Evolutionary conservation across 176 grass and related monocot genomes (phyloP).

Genomic region (Oryza brachyantha): DNA sequence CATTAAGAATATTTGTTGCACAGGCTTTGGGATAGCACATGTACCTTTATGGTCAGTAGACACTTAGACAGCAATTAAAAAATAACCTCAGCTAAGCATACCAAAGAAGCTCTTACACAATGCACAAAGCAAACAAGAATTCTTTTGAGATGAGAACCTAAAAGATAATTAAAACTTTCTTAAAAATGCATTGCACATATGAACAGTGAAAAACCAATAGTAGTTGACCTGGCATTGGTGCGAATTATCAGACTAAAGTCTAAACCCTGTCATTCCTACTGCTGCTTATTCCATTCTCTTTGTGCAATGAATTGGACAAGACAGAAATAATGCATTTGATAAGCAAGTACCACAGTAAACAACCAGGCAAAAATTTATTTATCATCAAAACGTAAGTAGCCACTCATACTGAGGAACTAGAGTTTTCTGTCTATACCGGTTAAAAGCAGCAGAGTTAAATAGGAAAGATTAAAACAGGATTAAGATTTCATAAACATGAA

Average conservation of each 20-base stretch:
- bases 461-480: not conserved
- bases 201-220: conserved; percentile 30
- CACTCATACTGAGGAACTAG: not conserved
- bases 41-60: conserved; percentile 10
- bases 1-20: conserved; percentile 29
- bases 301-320: not conserved
- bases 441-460: not conserved
- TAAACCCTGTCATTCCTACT: not conserved
- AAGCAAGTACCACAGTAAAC: conserved; percentile 20
- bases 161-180: conserved; percentile 3
- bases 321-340: not conserved
- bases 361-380: not conserved
- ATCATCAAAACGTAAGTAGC: not conserved
- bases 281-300: conserved; percentile 23
- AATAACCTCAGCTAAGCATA: conserved; percentile 23
- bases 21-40: conserved; percentile 23
- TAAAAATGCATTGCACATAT: conserved; percentile 11
- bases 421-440: not conserved
- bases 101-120: conserved; percentile 14
- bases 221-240: conserved; percentile 35
- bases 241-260: conserved; percentile 16
- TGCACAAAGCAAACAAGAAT: conserved; percentile 1
- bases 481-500: conserved; percentile 4
- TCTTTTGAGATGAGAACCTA: conserved; percentile 3
- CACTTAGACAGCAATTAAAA: not conserved